These are phyloP conservation scores for Agaricus sinodeliciosus DNA, from an alignment of 768 basidiomycete genomes.

Conservation along the genomic window DNA sequence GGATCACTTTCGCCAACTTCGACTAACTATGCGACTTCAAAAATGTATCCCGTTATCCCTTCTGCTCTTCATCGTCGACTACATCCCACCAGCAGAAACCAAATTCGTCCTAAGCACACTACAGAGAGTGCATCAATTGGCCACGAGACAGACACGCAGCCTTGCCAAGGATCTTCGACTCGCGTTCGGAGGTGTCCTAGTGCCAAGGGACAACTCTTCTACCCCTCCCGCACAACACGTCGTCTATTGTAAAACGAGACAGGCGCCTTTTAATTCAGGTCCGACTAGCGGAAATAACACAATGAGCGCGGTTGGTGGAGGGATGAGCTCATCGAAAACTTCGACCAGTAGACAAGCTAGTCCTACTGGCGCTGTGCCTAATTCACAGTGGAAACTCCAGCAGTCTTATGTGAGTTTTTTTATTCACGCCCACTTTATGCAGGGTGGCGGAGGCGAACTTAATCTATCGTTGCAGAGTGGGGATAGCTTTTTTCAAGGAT, in stretches of 20 bases:
- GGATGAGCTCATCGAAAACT: constrained; percentile 11
- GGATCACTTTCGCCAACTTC: neutral
- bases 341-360: constrained; percentile 15
- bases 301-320: constrained; percentile 1
- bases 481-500: constrained; percentile 73
- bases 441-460: neutral
- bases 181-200: constrained; percentile 50
- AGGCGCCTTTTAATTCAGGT: constrained; percentile 15
- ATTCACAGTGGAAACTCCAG: constrained; percentile 54
- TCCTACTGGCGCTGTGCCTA: constrained; percentile 18
- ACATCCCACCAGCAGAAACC: constrained; percentile 4
- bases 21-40: constrained; percentile 18
- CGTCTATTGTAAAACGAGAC: constrained; percentile 39
- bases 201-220: constrained; percentile 28
- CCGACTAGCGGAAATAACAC: neutral
- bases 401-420: constrained; percentile 47
- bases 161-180: constrained; percentile 66
- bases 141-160: constrained; percentile 49
- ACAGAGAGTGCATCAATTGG: constrained; percentile 44
- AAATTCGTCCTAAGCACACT: constrained; percentile 33
- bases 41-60: constrained; percentile 28
- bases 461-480: constrained; percentile 39
- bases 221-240: constrained; percentile 19
- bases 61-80: constrained; percentile 22
- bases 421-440: neutral